Evolutionary conservation across 129 eudicot species (phyloP).

Genomic region (Logfia minima): DNA sequence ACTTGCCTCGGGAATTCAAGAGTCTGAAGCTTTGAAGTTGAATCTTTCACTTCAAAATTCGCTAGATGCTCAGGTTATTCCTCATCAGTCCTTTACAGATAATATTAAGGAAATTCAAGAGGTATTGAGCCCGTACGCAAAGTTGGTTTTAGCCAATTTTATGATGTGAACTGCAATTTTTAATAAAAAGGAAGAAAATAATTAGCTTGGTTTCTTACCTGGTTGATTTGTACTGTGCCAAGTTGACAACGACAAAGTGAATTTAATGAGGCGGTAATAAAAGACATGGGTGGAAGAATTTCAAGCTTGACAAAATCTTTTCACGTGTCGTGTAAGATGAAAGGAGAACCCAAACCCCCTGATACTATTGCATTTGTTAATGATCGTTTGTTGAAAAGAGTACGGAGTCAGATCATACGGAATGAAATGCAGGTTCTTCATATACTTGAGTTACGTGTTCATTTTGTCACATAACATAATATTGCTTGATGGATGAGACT

Average conservation of each 20-base stretch:
- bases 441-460: slow-evolving; percentile 11
- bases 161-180: neutral
- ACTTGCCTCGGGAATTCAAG: slow-evolving; percentile 56
- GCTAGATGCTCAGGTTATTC: slow-evolving; percentile 26
- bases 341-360: slow-evolving; percentile 41
- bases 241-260: slow-evolving; percentile 41
- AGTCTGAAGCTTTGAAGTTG: slow-evolving; percentile 47
- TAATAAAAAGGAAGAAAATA: neutral
- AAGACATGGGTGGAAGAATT: slow-evolving; percentile 42
- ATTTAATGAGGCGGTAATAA: slow-evolving; percentile 38
- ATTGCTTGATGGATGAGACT: neutral
- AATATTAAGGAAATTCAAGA: slow-evolving; percentile 34
- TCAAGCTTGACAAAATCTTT: slow-evolving; percentile 44
- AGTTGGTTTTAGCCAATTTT: neutral
- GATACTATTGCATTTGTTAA: slow-evolving; percentile 44
- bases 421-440: slow-evolving; percentile 65
- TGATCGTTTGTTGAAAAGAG: slow-evolving; percentile 50
- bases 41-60: slow-evolving; percentile 26
- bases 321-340: slow-evolving; percentile 37
- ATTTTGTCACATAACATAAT: slow-evolving; percentile 7
- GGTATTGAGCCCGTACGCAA: slow-evolving; percentile 37
- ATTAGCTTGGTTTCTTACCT: slow-evolving; percentile 18
- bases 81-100: slow-evolving; percentile 15
- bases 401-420: slow-evolving; percentile 48
- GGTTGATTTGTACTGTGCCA: slow-evolving; percentile 33